A percentile compares a stretch with the other conserved stretches of the same genome.
These are phyloP conservation scores for Schrenkiella parvula DNA, from an alignment of 345 rosid species.

Conservation along the genomic window DNA sequence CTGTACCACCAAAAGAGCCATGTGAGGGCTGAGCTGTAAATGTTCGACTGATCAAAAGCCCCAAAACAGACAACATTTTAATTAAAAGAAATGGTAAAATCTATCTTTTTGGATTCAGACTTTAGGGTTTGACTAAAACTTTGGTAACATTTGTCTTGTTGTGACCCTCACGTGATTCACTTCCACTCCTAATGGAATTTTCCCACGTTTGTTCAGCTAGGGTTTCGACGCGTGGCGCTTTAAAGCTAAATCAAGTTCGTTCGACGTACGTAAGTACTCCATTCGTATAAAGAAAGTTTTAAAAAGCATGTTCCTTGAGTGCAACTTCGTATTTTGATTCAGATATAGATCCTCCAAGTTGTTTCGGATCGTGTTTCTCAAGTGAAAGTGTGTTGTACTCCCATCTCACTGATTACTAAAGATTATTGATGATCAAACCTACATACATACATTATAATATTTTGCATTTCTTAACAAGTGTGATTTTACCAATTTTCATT, in stretches of 20 bases:
- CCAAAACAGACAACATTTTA: slow-evolving; percentile 17
- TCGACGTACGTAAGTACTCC: not conserved
- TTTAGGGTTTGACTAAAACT: slow-evolving; percentile 31
- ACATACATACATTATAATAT: not conserved
- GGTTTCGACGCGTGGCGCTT: slow-evolving; percentile 22
- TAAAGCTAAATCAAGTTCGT: not conserved
- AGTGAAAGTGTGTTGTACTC: not conserved
- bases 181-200: slow-evolving; percentile 24
- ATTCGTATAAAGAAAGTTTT: not conserved
- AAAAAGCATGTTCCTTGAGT: slow-evolving; percentile 1
- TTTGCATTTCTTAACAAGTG: not conserved
- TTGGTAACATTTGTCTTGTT: slow-evolving; percentile 19
- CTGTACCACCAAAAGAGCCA: slow-evolving; percentile 29
- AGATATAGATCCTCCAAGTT: not conserved
- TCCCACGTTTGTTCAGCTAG: slow-evolving; percentile 23
- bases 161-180: slow-evolving; percentile 29
- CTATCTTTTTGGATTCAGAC: slow-evolving; percentile 27
- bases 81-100: not conserved
- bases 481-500: not conserved
- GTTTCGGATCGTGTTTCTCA: not conserved
- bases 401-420: not conserved
- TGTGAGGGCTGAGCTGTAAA: slow-evolving; percentile 48
- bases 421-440: not conserved
- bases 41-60: slow-evolving; percentile 25
- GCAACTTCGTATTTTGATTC: not conserved